A percentile compares a stretch with the other conserved stretches of the same genome.
Evolutionary conservation across 768 basidiomycete species (phyloP).

Genomic region (Suillus subluteus): DNA sequence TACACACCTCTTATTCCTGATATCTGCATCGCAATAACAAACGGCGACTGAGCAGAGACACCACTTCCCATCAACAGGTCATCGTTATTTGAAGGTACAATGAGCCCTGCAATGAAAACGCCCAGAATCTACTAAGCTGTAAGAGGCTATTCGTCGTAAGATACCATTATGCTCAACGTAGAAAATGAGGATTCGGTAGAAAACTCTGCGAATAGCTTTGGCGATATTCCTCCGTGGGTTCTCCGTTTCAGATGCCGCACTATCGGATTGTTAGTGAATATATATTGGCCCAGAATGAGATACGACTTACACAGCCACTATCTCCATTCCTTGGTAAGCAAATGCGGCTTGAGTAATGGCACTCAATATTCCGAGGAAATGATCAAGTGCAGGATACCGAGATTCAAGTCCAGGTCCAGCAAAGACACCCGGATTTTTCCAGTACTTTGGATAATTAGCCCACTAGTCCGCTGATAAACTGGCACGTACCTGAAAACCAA

Average conservation of each 20-base stretch:
- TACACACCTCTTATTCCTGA: conserved; percentile 63
- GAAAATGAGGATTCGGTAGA: conserved; percentile 80
- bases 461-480: background rate
- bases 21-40: conserved; percentile 75
- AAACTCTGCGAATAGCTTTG: conserved; percentile 74
- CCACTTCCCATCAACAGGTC: conserved; percentile 47
- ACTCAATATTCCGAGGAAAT: conserved; percentile 42
- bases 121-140: conserved; percentile 55
- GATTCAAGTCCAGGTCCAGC: conserved; percentile 9
- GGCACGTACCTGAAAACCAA: conserved; percentile 63
- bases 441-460: conserved; percentile 38
- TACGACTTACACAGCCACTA: conserved; percentile 33
- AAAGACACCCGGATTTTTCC: conserved; percentile 55
- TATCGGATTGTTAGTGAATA: conserved; percentile 21
- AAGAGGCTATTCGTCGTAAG: background rate
- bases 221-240: conserved; percentile 79
- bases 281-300: conserved; percentile 13
- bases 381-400: conserved; percentile 8
- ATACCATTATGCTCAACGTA: conserved; percentile 47
- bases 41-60: conserved; percentile 76
- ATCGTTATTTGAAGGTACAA: conserved; percentile 67
- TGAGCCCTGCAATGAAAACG: conserved; percentile 71
- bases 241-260: conserved; percentile 77
- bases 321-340: conserved; percentile 59
- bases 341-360: conserved; percentile 59